phyloP scores from a whole-genome alignment of 805 yeast genomes.

The Starmerella floris region DNA sequence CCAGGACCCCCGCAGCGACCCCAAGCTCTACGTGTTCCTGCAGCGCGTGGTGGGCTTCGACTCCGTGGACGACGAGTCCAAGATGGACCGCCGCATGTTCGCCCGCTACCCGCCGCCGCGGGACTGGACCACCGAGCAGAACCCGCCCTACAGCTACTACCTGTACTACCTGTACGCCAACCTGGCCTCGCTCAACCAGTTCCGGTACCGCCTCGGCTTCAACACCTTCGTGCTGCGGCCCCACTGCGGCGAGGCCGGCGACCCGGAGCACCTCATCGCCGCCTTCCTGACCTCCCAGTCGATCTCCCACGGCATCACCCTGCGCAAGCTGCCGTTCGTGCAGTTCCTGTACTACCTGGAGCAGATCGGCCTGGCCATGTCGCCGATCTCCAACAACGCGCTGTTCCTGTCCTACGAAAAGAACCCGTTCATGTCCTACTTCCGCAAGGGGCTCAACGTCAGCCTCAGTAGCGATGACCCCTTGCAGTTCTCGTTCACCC shows the following conservation, averaged over 20 bases:
- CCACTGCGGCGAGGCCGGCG: conserved; percentile 99
- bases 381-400: conserved; percentile 94
- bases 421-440: conserved; percentile 85
- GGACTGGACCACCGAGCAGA: conserved; percentile 60
- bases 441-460: conserved; percentile 86
- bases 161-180: conserved; percentile 80
- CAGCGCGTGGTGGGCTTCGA: conserved; percentile 96
- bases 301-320: conserved; percentile 85
- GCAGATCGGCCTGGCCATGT: conserved; percentile 96
- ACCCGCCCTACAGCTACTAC: conserved; percentile 97
- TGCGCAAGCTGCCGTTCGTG: conserved; percentile 87
- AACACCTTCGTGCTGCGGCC: conserved; percentile 93
- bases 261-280: conserved; percentile 87
- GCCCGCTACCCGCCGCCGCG: conserved; percentile 76
- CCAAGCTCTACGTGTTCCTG: conserved; percentile 77
- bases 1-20: conserved; percentile 68
- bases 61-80: conserved; percentile 96
- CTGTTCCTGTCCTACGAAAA: conserved; percentile 90
- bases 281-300: conserved; percentile 84
- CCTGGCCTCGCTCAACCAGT: conserved; percentile 69
- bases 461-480: conserved; percentile 97
- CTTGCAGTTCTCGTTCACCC: conserved; percentile 87
- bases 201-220: conserved; percentile 61
- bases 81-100: conserved; percentile 69
- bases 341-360: conserved; percentile 88